These are phyloP conservation scores for Hortaea sp. DNA, from an alignment of 2,329 filamentous ascomycete genomes.

Conservation along the genomic window DNA sequence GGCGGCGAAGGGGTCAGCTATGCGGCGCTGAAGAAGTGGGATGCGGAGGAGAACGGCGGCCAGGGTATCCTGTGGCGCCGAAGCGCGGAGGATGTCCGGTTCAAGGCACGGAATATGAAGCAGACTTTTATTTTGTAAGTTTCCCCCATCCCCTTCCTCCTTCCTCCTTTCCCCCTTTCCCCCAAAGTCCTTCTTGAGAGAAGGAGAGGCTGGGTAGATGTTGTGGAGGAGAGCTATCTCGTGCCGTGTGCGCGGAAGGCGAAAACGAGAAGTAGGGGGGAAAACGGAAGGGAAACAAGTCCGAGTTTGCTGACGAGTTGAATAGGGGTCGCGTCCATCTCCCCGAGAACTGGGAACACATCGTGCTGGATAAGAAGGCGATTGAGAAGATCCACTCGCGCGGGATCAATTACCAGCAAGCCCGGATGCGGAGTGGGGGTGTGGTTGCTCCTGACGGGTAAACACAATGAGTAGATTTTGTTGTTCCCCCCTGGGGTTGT, in stretches of 20 bases:
- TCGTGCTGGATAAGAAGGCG: constrained; percentile 34
- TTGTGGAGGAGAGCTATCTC: too few species aligned
- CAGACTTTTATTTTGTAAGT: constrained; percentile 35
- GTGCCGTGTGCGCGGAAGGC: too few species aligned
- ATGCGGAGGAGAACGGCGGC: constrained; percentile 14
- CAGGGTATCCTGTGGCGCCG: constrained; percentile 26
- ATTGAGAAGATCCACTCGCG: constrained; percentile 22
- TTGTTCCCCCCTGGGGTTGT: too few species aligned
- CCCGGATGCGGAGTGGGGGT: constrained; percentile 2
- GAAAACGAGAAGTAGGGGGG: too few species aligned
- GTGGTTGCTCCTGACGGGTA: neutral
- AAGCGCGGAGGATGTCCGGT: constrained; percentile 38
- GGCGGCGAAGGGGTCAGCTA: constrained; percentile 35
- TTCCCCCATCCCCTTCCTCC: too few species aligned
- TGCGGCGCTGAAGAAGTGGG: constrained; percentile 32
- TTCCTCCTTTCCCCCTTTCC: neutral
- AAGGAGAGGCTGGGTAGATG: neutral
- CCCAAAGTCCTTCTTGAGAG: neutral
- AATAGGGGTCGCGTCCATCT: constrained; percentile 25
- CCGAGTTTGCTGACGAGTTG: constrained; percentile 5
- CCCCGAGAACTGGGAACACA: constrained; percentile 34
- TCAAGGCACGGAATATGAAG: constrained; percentile 44
- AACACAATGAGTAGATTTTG: too few species aligned
- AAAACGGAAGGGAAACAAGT: too few species aligned
- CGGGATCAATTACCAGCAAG: constrained; percentile 19